Evolutionary conservation across 179 eudicot species (phyloP), one percentile per base, ranked within the genome.

Genomic region (Beta lomatogona): DNA sequence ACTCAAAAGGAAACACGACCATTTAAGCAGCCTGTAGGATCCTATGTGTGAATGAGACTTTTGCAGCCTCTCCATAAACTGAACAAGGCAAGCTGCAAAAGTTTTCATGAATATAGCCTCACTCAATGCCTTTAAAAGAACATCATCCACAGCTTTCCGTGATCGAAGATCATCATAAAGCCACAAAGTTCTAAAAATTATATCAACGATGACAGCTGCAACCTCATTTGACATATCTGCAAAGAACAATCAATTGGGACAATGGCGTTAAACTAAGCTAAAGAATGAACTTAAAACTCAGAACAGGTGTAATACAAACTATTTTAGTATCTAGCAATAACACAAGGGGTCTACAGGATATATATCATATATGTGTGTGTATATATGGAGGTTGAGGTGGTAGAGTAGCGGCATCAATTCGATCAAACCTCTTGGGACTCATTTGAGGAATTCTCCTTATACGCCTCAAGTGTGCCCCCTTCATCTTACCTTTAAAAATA

Each of bases 41-140:
- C 97, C 99, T 25, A 91, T 79, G 82, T 77, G 86, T 80, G 94
- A 90, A 73, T 90, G 90, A 78, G 82, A 88, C 85, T 91, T 97
- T 73, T 85, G 77, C 80, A 88, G 97, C 87, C 91, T 94, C 86
- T 97, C 99, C 93, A 93, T 91, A 83, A 79, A 73, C 88, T 92
- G 98, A 55, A 97, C 97, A 84, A 92, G 90, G 72, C 90, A 86
- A 79, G 94, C 98, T n/a, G 99, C 97, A 89, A 97, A 97, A 80
- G 84, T 86, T 84, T 94, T 97, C 95, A 94, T 88, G 72, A 93
- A 94, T 57, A 79, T 60, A 88, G 80, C 88, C 83, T 92, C 91
- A 44, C 79, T 78, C 77, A 96, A 72, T 78, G 88, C 87, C 85
- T 90, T 91, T 72, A 87, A 18, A 80, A 97, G 88, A 81, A 93